Base-by-base conservation (phyloP, 495 filamentous ascomycete genomes). In the Trichoderma asperelloides region DNA sequence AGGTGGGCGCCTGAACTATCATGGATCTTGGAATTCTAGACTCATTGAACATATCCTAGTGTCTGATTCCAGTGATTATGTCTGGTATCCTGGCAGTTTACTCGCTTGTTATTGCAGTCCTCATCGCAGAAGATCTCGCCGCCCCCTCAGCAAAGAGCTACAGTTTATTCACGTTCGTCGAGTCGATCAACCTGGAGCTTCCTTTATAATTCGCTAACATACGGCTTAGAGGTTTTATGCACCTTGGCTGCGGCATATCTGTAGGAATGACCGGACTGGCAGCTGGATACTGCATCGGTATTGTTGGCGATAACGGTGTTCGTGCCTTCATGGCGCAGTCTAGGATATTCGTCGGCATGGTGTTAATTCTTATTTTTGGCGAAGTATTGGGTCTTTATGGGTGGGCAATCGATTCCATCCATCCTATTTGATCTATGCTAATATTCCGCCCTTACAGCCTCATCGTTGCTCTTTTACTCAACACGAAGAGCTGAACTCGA, bases 61-160 rank as follows among this genome's bases (percentile, higher is more conserved):
- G 91, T 62, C 82, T 97, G 45, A 94, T 96, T 73, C 95, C 94
- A 66, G 93, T 98, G 70, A 91, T 99, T 81, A 99, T 99, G 95
- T 96, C 95, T 74, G 95, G 95, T 84, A 99, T 99, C 74, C 92
- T 99, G 71, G 95, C 95, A 43, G 96, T 99, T 70, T 99, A 99
- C 80, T 88, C 93, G 43, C 90, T 99, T 60, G 95, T 99, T 70
- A 91, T 99, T 70, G 87, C 94, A 21, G 95, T 99, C 72, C 84
- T 99, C 40, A 98, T 98, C 74, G 90, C 92, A 18, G 87, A 89
- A 71, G 90, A 94, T 71, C 84, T 97, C 74, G 80, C 79, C 8
- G 91, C 92, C 11, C 86, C 88, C 23, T 71, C 69, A 16, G 80
- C 84, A 49, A 71, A 84, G 64, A 78, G 82, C 70, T 93, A 94